Conservation (phyloP, 306 rosid genomes). For the Fagus sylvatica region DNA sequence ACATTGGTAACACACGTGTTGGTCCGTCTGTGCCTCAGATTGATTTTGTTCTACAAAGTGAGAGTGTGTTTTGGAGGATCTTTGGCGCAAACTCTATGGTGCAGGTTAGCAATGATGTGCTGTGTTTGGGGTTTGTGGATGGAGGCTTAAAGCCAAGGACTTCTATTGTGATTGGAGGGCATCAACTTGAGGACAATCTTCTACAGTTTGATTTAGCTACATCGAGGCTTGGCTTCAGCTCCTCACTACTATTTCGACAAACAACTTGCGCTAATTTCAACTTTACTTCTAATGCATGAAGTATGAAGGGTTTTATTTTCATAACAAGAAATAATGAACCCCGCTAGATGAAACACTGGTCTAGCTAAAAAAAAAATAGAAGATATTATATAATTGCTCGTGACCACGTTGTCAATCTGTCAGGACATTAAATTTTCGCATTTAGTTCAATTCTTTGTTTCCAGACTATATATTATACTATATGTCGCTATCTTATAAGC, state of each 20-base stretch:
- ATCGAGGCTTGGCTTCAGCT: slow-evolving; percentile 57
- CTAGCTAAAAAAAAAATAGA: too few species aligned
- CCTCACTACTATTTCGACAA: slow-evolving; percentile 28
- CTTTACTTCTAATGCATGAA: slow-evolving; percentile 34
- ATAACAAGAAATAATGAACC: too few species aligned
- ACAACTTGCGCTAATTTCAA: slow-evolving; percentile 58
- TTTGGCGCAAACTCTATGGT: slow-evolving; percentile 67
- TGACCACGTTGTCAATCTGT: too few species aligned
- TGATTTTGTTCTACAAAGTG: slow-evolving; percentile 49
- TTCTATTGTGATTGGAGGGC: slow-evolving; percentile 59
- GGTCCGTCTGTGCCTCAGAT: slow-evolving; percentile 51
- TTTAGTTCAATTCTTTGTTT: too few species aligned
- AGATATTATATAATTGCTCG: too few species aligned
- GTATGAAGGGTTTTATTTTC: too few species aligned
- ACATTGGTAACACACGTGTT: slow-evolving; percentile 21
- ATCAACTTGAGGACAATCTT: slow-evolving; percentile 55
- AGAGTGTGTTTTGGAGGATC: slow-evolving; percentile 41
- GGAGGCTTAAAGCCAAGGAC: slow-evolving; percentile 48
- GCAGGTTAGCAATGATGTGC: slow-evolving; percentile 26
- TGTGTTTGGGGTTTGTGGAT: slow-evolving; percentile 63
- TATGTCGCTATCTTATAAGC: too few species aligned
- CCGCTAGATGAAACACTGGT: too few species aligned
- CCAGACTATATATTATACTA: too few species aligned
- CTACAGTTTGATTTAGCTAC: slow-evolving; percentile 52
- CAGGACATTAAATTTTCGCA: too few species aligned